Evolutionary conservation across 2,329 filamentous ascomycete species (phyloP).

Genomic region (Clonostachys sp.): DNA sequence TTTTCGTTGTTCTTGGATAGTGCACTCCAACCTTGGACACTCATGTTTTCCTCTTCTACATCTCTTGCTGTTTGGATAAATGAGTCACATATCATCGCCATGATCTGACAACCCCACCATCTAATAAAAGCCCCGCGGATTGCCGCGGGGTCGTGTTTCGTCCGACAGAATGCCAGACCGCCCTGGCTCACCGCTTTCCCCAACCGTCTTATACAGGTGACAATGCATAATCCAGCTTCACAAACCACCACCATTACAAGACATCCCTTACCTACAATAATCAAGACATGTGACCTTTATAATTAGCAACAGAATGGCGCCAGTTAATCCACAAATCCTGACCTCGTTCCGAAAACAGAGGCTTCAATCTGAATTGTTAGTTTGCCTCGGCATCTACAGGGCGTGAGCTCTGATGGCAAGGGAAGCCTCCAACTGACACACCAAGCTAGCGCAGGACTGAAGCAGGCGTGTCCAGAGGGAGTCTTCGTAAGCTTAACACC

Average conservation of each 20-base stretch:
- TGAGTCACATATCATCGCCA: too few species aligned
- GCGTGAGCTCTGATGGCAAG: too few species aligned
- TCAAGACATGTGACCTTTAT: too few species aligned
- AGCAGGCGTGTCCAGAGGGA: slow-evolving; percentile 77
- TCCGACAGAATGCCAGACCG: slow-evolving; percentile 20
- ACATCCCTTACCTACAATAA: too few species aligned
- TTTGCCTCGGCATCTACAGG: slow-evolving; percentile 4
- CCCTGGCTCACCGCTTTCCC: slow-evolving; percentile 14
- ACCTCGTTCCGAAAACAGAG: slow-evolving; percentile 67
- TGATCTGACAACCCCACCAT: too few species aligned
- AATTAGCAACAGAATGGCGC: slow-evolving; percentile 28
- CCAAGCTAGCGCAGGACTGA: slow-evolving; percentile 54
- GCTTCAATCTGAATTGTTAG: slow-evolving; percentile 78
- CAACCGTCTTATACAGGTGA: neutral
- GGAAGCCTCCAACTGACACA: too few species aligned
- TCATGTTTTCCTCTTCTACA: too few species aligned
- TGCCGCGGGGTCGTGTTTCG: neutral
- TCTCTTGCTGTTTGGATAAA: too few species aligned
- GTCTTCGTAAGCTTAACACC: slow-evolving; percentile 83
- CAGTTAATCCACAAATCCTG: slow-evolving; percentile 36
- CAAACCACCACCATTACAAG: neutral
- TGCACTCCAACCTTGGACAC: too few species aligned
- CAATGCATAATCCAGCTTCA: neutral
- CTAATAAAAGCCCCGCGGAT: too few species aligned
- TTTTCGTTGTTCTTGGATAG: too few species aligned